phyloP scores from a whole-genome alignment of 1,284 basidiomycete species.

The Pholiota adiposa region DNA sequence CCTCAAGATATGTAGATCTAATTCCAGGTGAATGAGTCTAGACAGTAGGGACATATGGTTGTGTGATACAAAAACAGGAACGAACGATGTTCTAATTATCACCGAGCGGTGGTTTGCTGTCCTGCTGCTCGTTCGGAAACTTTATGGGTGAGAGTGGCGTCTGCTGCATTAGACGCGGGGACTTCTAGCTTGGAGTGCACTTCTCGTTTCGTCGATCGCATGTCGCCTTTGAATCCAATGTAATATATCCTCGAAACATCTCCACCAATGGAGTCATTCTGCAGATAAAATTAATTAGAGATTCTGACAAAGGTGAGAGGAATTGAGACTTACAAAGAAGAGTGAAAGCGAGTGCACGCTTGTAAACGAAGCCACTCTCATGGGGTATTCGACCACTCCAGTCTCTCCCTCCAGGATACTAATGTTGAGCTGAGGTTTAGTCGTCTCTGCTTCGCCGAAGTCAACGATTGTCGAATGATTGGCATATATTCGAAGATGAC shows the following conservation, averaged over 20 bases:
- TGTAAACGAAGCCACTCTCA: constrained; percentile 74
- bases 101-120: constrained; percentile 60
- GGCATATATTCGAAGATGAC: constrained; percentile 68
- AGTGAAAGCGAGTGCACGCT: constrained; percentile 75
- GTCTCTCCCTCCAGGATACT: constrained; percentile 70
- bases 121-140: constrained; percentile 59
- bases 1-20: background rate
- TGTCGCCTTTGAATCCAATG: constrained; percentile 81
- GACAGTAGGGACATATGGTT: background rate
- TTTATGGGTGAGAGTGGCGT: constrained; percentile 66
- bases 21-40: background rate
- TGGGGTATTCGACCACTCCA: constrained; percentile 73
- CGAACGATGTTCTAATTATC: constrained; percentile 4
- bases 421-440: constrained; percentile 72
- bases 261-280: constrained; percentile 70
- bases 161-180: constrained; percentile 71
- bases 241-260: constrained; percentile 73
- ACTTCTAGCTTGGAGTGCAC: constrained; percentile 66
- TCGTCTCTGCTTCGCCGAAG: constrained; percentile 71
- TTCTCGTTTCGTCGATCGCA: constrained; percentile 58
- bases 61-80: background rate
- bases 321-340: constrained; percentile 67
- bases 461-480: constrained; percentile 77
- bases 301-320: constrained; percentile 1
- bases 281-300: constrained; percentile 2